Conservation (phyloP, 495 filamentous ascomycete species). For the Letharia lupina region DNA sequence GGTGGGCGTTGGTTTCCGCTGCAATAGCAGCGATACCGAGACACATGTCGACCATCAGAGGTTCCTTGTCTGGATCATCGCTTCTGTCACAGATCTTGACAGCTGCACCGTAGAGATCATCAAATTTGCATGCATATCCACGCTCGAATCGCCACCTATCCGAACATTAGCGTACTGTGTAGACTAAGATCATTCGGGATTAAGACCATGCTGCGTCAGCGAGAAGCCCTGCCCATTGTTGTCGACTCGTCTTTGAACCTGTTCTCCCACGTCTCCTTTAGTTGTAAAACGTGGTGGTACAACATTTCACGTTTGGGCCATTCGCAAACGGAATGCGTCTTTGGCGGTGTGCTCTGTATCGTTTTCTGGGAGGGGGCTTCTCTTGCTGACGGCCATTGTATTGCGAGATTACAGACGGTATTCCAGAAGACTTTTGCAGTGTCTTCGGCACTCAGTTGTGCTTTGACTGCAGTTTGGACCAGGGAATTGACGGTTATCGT, state of each 20-base stretch:
- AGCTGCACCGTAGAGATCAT: not conserved
- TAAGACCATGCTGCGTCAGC: conserved; percentile 1
- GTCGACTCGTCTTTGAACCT: not conserved
- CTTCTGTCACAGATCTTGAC: not conserved
- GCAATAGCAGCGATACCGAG: not conserved
- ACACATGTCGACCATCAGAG: not conserved
- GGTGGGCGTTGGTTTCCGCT: not conserved
- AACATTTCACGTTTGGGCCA: not conserved
- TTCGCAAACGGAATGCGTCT: not conserved
- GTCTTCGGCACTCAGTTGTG: not conserved
- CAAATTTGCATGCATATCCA: not conserved
- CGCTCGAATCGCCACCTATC: not conserved
- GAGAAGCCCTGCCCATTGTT: not conserved
- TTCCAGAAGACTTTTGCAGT: not conserved
- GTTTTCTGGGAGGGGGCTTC: not conserved
- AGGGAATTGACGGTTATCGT: not conserved
- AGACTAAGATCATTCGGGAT: not conserved
- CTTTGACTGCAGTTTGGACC: conserved; percentile 1
- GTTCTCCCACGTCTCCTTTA: not conserved
- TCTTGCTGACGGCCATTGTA: conserved; percentile 1
- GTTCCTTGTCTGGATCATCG: not conserved
- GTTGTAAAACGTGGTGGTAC: not conserved
- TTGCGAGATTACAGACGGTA: not conserved
- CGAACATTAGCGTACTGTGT: not conserved
- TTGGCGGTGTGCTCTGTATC: not conserved